These are phyloP conservation scores for Fusarium palustre DNA, from an alignment of 2,329 filamentous ascomycete genomes.

Conservation along the genomic window DNA sequence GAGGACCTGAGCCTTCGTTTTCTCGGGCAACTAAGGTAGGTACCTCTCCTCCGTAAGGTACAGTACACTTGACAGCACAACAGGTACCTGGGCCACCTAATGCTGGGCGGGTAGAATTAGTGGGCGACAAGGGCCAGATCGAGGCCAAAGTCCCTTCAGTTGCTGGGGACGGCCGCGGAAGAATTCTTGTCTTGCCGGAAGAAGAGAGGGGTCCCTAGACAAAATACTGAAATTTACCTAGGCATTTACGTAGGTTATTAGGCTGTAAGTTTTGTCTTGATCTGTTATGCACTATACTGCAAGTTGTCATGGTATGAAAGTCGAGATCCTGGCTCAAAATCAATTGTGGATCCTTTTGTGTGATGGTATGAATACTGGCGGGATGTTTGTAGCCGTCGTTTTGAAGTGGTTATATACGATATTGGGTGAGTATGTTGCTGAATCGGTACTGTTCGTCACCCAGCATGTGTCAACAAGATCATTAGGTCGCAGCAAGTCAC, in stretches of 20 bases:
- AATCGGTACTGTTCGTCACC: not conserved
- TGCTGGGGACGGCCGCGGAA: conserved; percentile 23
- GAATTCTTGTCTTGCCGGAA: conserved; percentile 8
- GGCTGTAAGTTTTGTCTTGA: not conserved
- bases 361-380: not conserved
- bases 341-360: conserved; percentile 16
- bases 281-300: not conserved
- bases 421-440: not conserved
- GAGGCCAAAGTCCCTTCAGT: conserved; percentile 29
- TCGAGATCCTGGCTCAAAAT: not conserved
- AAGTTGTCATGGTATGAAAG: not conserved
- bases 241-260: no score
- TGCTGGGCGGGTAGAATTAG: conserved; percentile 22
- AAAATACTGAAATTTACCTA: not conserved
- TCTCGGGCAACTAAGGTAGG: conserved; percentile 39
- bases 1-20: conserved; percentile 54
- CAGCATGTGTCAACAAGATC: not conserved
- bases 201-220: conserved; percentile 3
- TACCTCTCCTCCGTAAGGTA: conserved; percentile 1
- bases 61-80: not conserved
- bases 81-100: not conserved
- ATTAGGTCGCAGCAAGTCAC: not conserved
- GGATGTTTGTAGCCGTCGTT: not conserved
- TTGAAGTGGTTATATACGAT: not conserved
- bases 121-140: conserved; percentile 26